Evolutionary conservation across 129 eudicot genomes (phyloP).

Genomic region (Lactuca saligna): DNA sequence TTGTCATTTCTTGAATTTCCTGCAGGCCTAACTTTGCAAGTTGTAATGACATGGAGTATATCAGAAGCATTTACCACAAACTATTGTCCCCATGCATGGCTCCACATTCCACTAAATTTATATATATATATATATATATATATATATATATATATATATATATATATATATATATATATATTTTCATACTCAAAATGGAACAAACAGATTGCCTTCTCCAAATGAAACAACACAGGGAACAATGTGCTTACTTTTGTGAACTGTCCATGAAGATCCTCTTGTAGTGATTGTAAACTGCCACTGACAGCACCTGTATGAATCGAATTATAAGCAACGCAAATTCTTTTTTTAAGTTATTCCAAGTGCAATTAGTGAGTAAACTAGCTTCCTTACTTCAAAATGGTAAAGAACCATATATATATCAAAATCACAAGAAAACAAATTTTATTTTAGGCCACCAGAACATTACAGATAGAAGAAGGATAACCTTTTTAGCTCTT

Average conservation of each 20-base stretch:
- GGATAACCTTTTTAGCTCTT: slow-evolving; percentile 52
- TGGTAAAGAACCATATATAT: no score
- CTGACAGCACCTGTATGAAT: slow-evolving; percentile 33
- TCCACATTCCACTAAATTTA: background rate
- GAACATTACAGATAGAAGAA: no score
- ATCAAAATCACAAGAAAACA: no score
- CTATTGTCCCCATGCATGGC: background rate
- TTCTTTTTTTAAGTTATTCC: no score
- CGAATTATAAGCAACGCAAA: background rate
- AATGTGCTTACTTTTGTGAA: slow-evolving; percentile 38
- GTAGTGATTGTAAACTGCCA: slow-evolving; percentile 59
- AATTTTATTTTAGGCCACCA: no score
- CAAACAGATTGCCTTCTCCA: slow-evolving; percentile 33
- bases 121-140: no score
- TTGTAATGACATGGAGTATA: slow-evolving; percentile 17
- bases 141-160: no score
- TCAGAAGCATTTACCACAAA: slow-evolving; percentile 13
- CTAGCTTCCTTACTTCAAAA: no score
- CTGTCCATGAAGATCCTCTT: slow-evolving; percentile 51
- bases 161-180: no score
- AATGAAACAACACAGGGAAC: slow-evolving; percentile 2
- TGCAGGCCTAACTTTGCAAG: slow-evolving; percentile 58
- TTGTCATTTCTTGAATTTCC: slow-evolving; percentile 43
- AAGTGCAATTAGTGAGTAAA: no score
- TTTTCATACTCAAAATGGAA: background rate